Conservation (phyloP, 225 moss, liverwort and hornwort genomes). For the Physcomitrellopsis africana region DNA sequence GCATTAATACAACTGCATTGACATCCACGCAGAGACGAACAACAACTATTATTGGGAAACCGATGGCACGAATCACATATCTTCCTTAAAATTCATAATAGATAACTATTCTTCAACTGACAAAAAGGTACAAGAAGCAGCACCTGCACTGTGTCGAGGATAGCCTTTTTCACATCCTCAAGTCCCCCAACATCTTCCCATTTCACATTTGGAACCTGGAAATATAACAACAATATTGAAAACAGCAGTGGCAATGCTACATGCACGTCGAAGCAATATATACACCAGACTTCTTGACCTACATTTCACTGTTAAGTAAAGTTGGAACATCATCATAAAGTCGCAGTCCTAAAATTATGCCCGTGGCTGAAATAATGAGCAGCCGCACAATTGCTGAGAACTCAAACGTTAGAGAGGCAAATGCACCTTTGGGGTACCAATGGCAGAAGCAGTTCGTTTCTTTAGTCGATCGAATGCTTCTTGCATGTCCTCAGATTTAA, state of each 20-base stretch:
- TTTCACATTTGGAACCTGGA: slow-evolving; percentile 97
- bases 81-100: not conserved
- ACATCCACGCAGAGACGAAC: slow-evolving; percentile 4
- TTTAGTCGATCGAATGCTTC: slow-evolving; percentile 75
- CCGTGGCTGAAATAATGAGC: not conserved
- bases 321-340: not conserved
- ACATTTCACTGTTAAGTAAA: not conserved
- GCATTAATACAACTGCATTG: slow-evolving; percentile 22
- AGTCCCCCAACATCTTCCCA: slow-evolving; percentile 99
- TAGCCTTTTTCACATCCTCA: slow-evolving; percentile 96
- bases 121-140: slow-evolving; percentile 18
- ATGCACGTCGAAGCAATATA: not conserved
- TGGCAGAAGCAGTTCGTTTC: slow-evolving; percentile 92
- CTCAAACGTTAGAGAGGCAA: slow-evolving; percentile 5
- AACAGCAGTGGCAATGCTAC: slow-evolving; percentile 5
- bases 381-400: not conserved
- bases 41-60: slow-evolving; percentile 16
- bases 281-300: slow-evolving; percentile 3
- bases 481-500: slow-evolving; percentile 71
- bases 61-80: not conserved
- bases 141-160: slow-evolving; percentile 99
- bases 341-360: slow-evolving; percentile 5
- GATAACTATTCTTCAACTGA: slow-evolving; percentile 3
- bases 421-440: slow-evolving; percentile 94
- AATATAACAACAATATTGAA: slow-evolving; percentile 21